These are phyloP conservation scores for Vicia sativa DNA, from an alignment of 306 rosid genomes.

Conservation along the genomic window DNA sequence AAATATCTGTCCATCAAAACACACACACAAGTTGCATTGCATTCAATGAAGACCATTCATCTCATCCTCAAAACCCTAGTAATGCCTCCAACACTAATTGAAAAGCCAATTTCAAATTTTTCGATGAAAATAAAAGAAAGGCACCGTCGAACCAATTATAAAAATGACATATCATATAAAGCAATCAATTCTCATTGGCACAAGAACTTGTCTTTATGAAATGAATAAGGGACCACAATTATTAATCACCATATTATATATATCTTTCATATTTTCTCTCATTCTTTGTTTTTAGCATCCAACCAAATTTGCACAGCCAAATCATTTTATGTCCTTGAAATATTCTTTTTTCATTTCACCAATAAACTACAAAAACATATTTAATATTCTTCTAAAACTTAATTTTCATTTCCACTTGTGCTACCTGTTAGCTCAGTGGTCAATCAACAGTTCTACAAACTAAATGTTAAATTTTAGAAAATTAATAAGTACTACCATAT, in stretches of 20 bases:
- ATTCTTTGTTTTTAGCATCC: slow-evolving; percentile 45
- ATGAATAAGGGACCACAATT: slow-evolving; percentile 62
- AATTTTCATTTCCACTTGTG: slow-evolving; percentile 14
- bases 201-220: slow-evolving; percentile 43
- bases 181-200: slow-evolving; percentile 45
- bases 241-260: background rate
- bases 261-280: slow-evolving; percentile 46
- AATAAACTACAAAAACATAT: slow-evolving; percentile 26
- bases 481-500: background rate
- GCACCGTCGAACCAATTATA: slow-evolving; percentile 45
- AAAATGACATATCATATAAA: slow-evolving; percentile 43
- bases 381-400: slow-evolving; percentile 19
- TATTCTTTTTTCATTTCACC: slow-evolving; percentile 22
- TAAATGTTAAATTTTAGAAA: background rate
- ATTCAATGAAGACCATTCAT: slow-evolving; percentile 28
- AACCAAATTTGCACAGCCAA: slow-evolving; percentile 42
- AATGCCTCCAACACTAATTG: slow-evolving; percentile 48
- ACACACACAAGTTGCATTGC: slow-evolving; percentile 36
- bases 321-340: slow-evolving; percentile 40
- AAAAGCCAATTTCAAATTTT: slow-evolving; percentile 43
- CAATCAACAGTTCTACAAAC: slow-evolving; percentile 20
- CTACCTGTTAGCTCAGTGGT: slow-evolving; percentile 15
- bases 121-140: slow-evolving; percentile 36
- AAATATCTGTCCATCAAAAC: too few species aligned
- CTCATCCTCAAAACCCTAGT: slow-evolving; percentile 44